Evolutionary conservation across 2,329 filamentous ascomycete species (phyloP), one percentile per base, ranked within the genome.

Genomic region (Sclerotiophoma versabilis): DNA sequence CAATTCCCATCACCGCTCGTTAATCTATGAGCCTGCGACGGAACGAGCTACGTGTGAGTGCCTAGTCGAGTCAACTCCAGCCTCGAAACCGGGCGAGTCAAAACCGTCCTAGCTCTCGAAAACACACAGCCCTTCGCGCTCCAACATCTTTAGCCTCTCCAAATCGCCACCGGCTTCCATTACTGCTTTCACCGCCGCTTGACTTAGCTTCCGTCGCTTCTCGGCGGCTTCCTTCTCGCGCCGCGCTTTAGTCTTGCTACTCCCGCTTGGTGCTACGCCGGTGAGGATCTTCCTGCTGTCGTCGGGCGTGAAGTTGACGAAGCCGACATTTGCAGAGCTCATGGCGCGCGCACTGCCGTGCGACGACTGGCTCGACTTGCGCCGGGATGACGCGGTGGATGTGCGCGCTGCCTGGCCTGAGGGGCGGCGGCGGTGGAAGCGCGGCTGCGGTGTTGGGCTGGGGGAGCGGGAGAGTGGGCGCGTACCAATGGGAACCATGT

Each of bases 221-320:
- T 97, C 93, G 47, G 84, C 81, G 1, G 91, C 91, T 78, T 97
- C 93, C 73, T 91, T 90, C 75, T 98, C 93, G 44, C 95, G 80
- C 49, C 92, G 80, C n/a, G 92, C 92, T 73, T 97, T 97, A 8
- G 95, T 98, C 83, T 98, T 98, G 63, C 86, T 90, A 64, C 88
- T 92, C 9, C 95, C 95, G 61, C 89, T 93, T 0, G 93, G 93
- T 38, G 95, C 95, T 11, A 99, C 95, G 5, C 93, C 93, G 7
- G 86, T 91, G 75, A 99, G 85, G 36, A 99, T 87, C 70, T 89
- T 85, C 12, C 83, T 80, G 66, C 87, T 88, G 74, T 99, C 93
- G 43, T 83, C 81, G 0, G 92, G 88, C 1, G 93, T 97, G 76
- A 90, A 96, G 75, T 98, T 98, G 60, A 96, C 91, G 70, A 98